Conservation (phyloP, 2,329 filamentous ascomycete genomes). For the Curvularia sp. region DNA sequence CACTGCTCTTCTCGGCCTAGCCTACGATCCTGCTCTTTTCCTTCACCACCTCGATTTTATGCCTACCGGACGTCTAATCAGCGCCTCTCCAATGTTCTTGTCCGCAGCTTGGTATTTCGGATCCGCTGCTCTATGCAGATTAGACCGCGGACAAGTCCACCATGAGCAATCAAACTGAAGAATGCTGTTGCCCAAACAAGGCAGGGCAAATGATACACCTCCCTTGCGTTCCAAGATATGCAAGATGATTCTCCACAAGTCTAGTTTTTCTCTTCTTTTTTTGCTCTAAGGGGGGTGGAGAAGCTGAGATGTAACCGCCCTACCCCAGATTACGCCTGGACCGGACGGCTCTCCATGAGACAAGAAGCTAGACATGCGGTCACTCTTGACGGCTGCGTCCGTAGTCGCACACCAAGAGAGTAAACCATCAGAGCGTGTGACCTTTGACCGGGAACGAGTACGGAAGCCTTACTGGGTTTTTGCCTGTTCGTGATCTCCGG, state of each 20-base stretch:
- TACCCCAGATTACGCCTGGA: conserved; percentile 15
- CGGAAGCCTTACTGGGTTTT: conserved; percentile 25
- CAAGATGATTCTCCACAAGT: conserved; percentile 2
- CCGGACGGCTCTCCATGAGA: conserved; percentile 8
- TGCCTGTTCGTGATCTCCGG: conserved; percentile 10
- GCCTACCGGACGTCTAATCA: background rate
- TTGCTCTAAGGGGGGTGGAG: background rate
- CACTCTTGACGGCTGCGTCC: conserved; percentile 12
- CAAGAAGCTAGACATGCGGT: conserved; percentile 15
- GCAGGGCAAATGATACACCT: background rate
- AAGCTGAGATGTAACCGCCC: conserved; percentile 4
- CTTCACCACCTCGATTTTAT: conserved; percentile 4
- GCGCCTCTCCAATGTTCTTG: background rate
- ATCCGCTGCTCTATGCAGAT: background rate
- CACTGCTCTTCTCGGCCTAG: conserved; percentile 36
- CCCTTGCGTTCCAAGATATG: background rate
- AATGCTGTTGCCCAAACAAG: background rate
- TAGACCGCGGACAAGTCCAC: background rate
- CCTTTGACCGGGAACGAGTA: conserved; percentile 20
- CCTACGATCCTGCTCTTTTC: conserved; percentile 17
- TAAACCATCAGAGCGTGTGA: conserved; percentile 29
- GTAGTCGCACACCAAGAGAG: conserved; percentile 13
- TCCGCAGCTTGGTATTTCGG: background rate
- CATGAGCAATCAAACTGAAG: conserved; percentile 1
- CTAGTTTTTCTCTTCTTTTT: background rate